Evolutionary conservation across 306 rosid species (phyloP).

Genomic region (Cicer bijugum): DNA sequence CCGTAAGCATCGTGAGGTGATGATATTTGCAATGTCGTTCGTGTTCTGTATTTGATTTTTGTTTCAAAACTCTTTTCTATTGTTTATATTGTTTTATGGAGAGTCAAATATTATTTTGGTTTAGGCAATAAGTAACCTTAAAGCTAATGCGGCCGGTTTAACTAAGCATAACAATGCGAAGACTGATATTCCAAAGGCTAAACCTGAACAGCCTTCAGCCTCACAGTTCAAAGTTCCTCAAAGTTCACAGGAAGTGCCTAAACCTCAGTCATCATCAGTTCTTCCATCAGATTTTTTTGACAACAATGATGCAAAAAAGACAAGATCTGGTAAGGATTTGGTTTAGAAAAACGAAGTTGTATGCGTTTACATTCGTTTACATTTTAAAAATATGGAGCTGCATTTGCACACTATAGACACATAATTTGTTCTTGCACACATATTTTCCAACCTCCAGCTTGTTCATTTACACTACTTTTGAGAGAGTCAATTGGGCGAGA

Average conservation of each 20-base stretch:
- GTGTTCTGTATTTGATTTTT: not conserved
- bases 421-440: not conserved
- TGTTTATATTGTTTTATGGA: not conserved
- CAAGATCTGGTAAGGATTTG: constrained; percentile 57
- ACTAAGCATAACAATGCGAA: constrained; percentile 55
- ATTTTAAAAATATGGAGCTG: constrained; percentile 6
- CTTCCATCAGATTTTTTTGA: constrained; percentile 87
- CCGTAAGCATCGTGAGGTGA: constrained; percentile 91
- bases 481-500: not conserved
- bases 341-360: constrained; percentile 33
- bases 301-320: constrained; percentile 52
- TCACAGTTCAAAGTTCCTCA: constrained; percentile 45
- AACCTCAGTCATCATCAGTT: constrained; percentile 58
- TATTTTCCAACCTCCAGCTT: constrained; percentile 1
- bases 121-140: constrained; percentile 76
- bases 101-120: constrained; percentile 34
- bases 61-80: not conserved
- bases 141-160: constrained; percentile 69
- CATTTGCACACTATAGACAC: constrained; percentile 8
- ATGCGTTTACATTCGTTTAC: constrained; percentile 12
- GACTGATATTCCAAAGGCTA: constrained; percentile 51
- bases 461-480: constrained; percentile 13
- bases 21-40: constrained; percentile 35
- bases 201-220: constrained; percentile 50
- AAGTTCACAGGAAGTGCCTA: constrained; percentile 48